A percentile compares a stretch with the other conserved stretches of the same genome.
phyloP scores from a whole-genome alignment of 1,284 basidiomycete genomes.

The Fomitopsis palustris region DNA sequence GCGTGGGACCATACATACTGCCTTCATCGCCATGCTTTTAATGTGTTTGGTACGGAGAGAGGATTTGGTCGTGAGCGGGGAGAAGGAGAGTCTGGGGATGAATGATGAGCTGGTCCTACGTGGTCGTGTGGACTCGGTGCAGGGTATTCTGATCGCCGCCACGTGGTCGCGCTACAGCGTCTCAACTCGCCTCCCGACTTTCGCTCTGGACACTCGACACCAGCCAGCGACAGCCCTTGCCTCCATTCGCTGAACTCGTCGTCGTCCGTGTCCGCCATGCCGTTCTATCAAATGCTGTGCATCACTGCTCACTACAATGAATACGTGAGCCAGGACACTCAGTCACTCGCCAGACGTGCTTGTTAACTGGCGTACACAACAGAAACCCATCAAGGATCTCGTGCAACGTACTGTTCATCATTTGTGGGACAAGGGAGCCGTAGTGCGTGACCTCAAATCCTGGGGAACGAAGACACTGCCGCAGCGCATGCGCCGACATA shows the following conservation, averaged over 20 bases:
- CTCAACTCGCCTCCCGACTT: neutral
- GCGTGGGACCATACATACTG: conserved; percentile 10
- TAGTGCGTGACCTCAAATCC: conserved; percentile 75
- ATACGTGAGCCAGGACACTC: conserved; percentile 53
- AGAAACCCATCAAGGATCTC: conserved; percentile 77
- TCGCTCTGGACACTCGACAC: neutral
- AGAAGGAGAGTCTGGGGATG: neutral
- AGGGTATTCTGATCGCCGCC: neutral
- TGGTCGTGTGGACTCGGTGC: neutral
- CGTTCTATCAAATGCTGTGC: conserved; percentile 79
- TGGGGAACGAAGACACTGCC: conserved; percentile 75
- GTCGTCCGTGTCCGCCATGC: conserved; percentile 44
- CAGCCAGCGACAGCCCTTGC: neutral
- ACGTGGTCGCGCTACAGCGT: conserved; percentile 1
- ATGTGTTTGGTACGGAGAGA: neutral
- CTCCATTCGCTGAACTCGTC: neutral
- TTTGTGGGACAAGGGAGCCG: conserved; percentile 75
- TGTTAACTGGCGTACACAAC: conserved; percentile 8
- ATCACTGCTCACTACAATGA: conserved; percentile 69
- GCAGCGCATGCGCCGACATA: conserved; percentile 73
- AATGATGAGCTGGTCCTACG: conserved; percentile 1
- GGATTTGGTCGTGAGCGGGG: neutral
- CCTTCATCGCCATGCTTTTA: conserved; percentile 20
- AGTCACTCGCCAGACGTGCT: neutral
- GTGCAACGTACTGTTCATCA: conserved; percentile 72